Evolutionary conservation across 202 grass and related monocot genomes (phyloP).

Genomic region (Panicum hallii): DNA sequence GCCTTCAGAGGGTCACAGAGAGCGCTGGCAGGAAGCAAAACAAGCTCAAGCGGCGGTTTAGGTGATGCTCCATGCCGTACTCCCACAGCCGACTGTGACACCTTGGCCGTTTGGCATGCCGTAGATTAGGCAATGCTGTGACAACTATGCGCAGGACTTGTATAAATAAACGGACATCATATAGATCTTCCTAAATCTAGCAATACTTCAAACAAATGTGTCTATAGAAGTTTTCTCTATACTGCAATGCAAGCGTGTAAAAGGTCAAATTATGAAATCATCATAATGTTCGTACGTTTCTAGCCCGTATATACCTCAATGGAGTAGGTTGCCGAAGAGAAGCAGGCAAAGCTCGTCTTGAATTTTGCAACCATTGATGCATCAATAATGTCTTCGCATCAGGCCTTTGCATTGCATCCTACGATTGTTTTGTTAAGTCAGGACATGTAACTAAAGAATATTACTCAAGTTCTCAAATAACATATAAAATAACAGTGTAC

Average conservation of each 20-base stretch:
- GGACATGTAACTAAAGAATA: conserved; percentile 31
- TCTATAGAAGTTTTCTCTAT: not conserved
- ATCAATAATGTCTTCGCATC: conserved; percentile 96
- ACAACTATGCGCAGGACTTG: too few relatives aligned
- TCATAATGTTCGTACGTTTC: not conserved
- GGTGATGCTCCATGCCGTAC: too few relatives aligned
- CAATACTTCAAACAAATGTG: conserved; percentile 43
- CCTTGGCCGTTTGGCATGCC: too few relatives aligned
- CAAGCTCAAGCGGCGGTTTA: too few relatives aligned
- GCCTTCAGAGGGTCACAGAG: too few relatives aligned
- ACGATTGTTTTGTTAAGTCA: conserved; percentile 49
- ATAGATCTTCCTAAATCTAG: conserved; percentile 1
- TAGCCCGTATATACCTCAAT: conserved; percentile 43
- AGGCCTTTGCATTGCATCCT: conserved; percentile 97
- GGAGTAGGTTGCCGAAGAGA: conserved; percentile 69
- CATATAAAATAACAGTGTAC: conserved; percentile 41
- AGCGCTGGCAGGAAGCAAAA: too few relatives aligned
- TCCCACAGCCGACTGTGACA: too few relatives aligned
- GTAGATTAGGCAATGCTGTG: too few relatives aligned
- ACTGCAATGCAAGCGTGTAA: not conserved
- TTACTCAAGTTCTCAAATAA: conserved; percentile 25
- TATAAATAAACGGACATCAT: too few relatives aligned
- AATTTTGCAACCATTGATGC: conserved; percentile 96
- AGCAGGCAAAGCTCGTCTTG: conserved; percentile 76
- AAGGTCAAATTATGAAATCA: not conserved